Evolutionary conservation across 192 early-diverging fungal species (phyloP), one percentile per base, ranked within the genome.

Genomic region (Coemansia aciculifera): DNA sequence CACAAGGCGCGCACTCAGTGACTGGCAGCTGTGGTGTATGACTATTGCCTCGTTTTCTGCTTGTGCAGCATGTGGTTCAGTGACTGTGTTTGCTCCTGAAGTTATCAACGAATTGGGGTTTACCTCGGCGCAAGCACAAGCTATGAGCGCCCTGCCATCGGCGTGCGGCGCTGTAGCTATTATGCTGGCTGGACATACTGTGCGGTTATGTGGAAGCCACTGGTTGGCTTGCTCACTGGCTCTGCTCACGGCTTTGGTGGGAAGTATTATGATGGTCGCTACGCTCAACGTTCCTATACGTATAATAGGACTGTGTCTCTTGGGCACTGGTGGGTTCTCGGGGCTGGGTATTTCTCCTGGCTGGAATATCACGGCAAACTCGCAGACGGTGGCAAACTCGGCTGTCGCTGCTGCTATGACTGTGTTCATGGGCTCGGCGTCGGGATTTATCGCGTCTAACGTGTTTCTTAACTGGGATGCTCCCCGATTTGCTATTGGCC

Each of bases 21-120:
- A 81, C 51, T 81, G 79, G 79, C 79, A 81, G 64, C 63, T 81
- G 4, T 81, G 79, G 79, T 72, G 68, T 19, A 76, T 77, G 79
- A 61, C 68, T 0, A 7, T 73, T n/a, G 67, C 68, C 0, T 66
- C 67, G 3, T 71, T 81, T 73, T 62, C 79, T 11, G 37, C 54
- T 0, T 80, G 78, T 17, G 62, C 59, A 11, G 68, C 73, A 9
- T 49, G 61, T 29, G 42, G 46, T 1, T 66, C 73, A 12, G 68
- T 80, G 2, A 44, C 62, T 24, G 67, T 77, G n/a, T 81, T 81
- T 77, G 74, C 74, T 10, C 79, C 79, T 1, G 71, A 81, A 38
- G 38, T 81, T 8, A 76, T 81, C 56, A 81, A 81, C 29, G 79
- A 81, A 44, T 64, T 81, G 19, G 79, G 79, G 0, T 81, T 81